Conservation (phyloP, 2,329 filamentous ascomycete species). For the Monilinia vaccinii-corymbosi region DNA sequence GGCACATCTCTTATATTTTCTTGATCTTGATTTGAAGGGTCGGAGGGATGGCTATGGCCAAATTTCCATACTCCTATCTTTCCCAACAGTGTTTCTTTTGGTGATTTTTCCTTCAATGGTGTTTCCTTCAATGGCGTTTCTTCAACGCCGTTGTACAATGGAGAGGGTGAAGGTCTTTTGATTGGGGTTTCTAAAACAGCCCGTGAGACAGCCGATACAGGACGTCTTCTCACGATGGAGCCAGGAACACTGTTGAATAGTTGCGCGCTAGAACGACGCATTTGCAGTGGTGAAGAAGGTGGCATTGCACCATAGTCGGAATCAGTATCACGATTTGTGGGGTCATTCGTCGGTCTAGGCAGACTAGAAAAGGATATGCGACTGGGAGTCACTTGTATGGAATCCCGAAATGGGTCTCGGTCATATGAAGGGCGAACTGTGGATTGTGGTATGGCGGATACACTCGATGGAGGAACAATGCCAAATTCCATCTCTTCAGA, state of each 20-base stretch:
- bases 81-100: conserved; percentile 16
- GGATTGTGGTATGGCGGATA: conserved; percentile 25
- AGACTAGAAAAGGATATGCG: conserved; percentile 13
- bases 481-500: conserved; percentile 13
- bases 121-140: conserved; percentile 22
- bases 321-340: background rate
- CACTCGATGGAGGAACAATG: conserved; percentile 22
- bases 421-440: conserved; percentile 9
- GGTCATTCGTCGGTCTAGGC: background rate
- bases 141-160: background rate
- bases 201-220: conserved; percentile 1
- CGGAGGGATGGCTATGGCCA: conserved; percentile 17
- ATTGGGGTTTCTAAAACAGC: conserved; percentile 24
- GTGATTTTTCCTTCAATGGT: conserved; percentile 19
- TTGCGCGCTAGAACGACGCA: conserved; percentile 22
- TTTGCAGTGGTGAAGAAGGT: conserved; percentile 23
- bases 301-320: conserved; percentile 12
- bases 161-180: conserved; percentile 13
- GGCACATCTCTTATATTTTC: conserved; percentile 16
- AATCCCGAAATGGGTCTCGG: conserved; percentile 17
- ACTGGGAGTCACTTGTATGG: conserved; percentile 27
- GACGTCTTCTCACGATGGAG: conserved; percentile 14
- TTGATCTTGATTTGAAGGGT: conserved; percentile 13
- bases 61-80: conserved; percentile 10
- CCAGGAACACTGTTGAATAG: conserved; percentile 22